Percentiles rank a stretch among this genome's conserved stretches.
phyloP scores from a whole-genome alignment of 768 basidiomycete species.

The Tricholoma sp. region DNA sequence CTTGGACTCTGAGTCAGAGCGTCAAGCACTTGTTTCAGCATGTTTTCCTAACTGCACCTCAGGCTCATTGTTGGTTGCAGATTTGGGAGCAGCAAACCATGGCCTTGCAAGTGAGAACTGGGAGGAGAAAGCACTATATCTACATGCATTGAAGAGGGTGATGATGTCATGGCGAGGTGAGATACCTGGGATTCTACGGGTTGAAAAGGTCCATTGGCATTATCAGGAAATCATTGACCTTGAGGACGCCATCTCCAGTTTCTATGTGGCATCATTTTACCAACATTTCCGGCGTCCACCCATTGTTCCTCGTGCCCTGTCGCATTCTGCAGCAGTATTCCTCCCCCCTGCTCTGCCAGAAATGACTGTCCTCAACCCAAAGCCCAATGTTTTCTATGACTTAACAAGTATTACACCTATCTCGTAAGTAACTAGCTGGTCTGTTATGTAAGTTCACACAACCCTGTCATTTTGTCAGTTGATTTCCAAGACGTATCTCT shows the following conservation, averaged over 20 bases:
- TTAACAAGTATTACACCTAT: too few species aligned
- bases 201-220: background rate
- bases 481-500: too few species aligned
- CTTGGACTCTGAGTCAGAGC: background rate
- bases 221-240: background rate
- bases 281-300: background rate
- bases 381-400: too few species aligned
- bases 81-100: conserved; percentile 3
- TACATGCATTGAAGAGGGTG: background rate
- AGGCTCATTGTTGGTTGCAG: background rate
- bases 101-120: conserved; percentile 3
- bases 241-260: background rate
- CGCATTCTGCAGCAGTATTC: too few species aligned
- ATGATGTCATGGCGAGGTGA: background rate
- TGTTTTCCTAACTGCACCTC: background rate
- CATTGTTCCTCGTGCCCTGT: background rate
- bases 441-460: too few species aligned
- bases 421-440: too few species aligned
- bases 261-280: background rate
- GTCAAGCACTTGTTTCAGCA: background rate
- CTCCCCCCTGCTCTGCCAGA: too few species aligned
- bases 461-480: too few species aligned
- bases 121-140: background rate
- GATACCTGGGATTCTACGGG: background rate
- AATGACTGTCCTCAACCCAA: too few species aligned